phyloP scores from a whole-genome alignment of 2,329 filamentous ascomycete genomes.

The Ceratocystis destructans region DNA sequence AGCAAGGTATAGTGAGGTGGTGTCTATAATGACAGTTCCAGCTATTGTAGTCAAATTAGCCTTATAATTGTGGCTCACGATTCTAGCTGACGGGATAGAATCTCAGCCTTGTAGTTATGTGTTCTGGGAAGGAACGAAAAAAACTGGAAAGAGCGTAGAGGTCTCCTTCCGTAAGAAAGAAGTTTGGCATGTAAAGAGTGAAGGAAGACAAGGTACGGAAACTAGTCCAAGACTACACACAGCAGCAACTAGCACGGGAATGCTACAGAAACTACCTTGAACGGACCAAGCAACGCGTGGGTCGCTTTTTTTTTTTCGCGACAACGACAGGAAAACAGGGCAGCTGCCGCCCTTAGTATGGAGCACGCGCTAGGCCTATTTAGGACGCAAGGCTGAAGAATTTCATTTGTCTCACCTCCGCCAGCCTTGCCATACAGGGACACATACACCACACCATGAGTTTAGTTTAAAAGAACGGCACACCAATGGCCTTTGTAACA shows the following conservation, averaged over 20 bases:
- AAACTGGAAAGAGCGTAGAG: not conserved
- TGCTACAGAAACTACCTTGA: constrained; percentile 18
- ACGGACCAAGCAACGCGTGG: constrained; percentile 28
- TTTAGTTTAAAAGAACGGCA: not conserved
- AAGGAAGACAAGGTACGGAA: no score
- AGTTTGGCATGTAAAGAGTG: not conserved
- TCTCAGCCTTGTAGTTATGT: not conserved
- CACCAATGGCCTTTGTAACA: not conserved
- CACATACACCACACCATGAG: not conserved
- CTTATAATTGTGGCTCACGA: not conserved
- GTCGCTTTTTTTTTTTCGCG: constrained; percentile 26
- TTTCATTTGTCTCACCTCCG: not conserved
- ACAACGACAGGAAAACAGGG: constrained; percentile 8
- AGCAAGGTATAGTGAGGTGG: not conserved
- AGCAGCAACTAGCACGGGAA: not conserved
- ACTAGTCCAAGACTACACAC: no score
- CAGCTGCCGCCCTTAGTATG: not conserved
- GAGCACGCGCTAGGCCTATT: constrained; percentile 26
- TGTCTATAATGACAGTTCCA: not conserved
- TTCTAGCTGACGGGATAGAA: not conserved
- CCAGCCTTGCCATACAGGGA: no score
- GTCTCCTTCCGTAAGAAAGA: constrained; percentile 2
- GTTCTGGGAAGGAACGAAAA: not conserved
- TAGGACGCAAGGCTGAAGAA: constrained; percentile 26
- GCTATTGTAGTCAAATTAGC: not conserved